These are phyloP conservation scores for Sporothrix brasiliensis DNA, from an alignment of 2,329 filamentous ascomycete genomes.

Conservation along the genomic window DNA sequence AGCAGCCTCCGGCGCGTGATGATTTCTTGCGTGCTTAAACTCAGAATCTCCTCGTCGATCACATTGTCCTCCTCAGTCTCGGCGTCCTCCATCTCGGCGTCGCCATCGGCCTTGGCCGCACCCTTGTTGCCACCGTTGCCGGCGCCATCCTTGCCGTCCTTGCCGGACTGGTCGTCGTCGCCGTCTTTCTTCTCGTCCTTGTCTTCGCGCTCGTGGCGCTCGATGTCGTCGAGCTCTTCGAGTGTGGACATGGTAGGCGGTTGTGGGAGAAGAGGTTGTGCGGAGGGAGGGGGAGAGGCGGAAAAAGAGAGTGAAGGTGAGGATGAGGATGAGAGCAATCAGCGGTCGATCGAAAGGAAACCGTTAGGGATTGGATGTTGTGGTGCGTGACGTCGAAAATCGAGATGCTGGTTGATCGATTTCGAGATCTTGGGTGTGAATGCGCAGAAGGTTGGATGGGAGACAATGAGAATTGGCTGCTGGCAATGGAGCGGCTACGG, in stretches of 20 bases:
- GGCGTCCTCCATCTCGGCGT: conserved; percentile 90
- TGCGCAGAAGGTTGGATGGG: conserved; percentile 24
- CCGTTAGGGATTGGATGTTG: neutral
- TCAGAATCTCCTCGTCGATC: conserved; percentile 90
- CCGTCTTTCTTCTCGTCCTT: conserved; percentile 45
- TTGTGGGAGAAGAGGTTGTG: neutral
- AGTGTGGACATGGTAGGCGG: conserved; percentile 74
- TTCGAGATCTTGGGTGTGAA: conserved; percentile 6
- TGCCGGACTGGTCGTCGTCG: conserved; percentile 39
- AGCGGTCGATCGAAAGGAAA: neutral
- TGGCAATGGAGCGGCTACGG: neutral
- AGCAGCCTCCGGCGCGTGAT: conserved; percentile 85
- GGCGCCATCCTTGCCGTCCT: conserved; percentile 57
- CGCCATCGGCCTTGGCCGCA: conserved; percentile 62
- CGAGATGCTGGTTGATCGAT: conserved; percentile 6
- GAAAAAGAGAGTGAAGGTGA: neutral
- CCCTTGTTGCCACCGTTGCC: conserved; percentile 42
- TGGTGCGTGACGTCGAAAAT: neutral
- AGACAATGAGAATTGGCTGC: conserved; percentile 18
- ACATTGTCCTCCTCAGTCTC: conserved; percentile 75
- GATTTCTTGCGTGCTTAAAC: conserved; percentile 92
- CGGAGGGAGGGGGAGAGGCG: neutral
- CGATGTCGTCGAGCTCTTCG: conserved; percentile 87
- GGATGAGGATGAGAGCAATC: neutral
- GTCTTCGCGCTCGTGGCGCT: conserved; percentile 77